Evolutionary conservation across 2,329 filamentous ascomycete species (phyloP), one percentile per base, ranked within the genome.

Genomic region (Cladophialophora immunda): DNA sequence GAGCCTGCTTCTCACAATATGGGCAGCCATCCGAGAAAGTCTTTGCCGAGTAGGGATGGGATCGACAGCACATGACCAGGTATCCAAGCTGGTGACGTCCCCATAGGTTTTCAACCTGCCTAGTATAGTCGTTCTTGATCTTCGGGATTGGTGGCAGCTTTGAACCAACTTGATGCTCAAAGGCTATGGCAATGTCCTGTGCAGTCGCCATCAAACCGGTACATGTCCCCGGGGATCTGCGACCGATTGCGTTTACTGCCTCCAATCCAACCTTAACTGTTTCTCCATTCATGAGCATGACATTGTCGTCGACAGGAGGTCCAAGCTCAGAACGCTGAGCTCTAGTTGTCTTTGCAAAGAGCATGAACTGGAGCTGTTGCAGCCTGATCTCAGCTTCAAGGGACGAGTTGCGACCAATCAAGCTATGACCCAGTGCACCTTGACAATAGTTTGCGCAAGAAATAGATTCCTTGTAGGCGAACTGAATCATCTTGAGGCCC

Each of bases 361-460:
- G 65, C 32, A 66, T 50, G 38, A 73, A 71, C 25, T 64, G 68
- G 6, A 72, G 54, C 52, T 73, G 70, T 27, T 71, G 68, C 25
- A 76, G 64, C 22, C 70, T 70, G 1, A 73, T 58, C 59, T 76
- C 75, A 29, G 64, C 67, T 61, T 75, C 73, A 30, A 76, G 62
- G 19, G 67, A 59, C 34, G 70, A 70, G 30, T 72, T 57, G 8
- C 64, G 58, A 32, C 56, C 67, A 0, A 34, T 47, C 25, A 52
- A 17, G n/a, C 62, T 68, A 25, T 67, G 52, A 2, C 30, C 45
- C 41, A 75, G 69, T 9, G 63, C 50, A 11, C 52, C 34, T n/a
- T 70, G 45, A 32, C 73, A 66, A 29, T 65, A 54, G 2, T 55
- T 34, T 2, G 70, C 38, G 25, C 67, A 70, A 0, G 62, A 59